Percentiles rank a stretch among this genome's conserved stretches.
These are phyloP conservation scores for Turritis glabra DNA, from an alignment of 345 rosid species.

Conservation along the genomic window DNA sequence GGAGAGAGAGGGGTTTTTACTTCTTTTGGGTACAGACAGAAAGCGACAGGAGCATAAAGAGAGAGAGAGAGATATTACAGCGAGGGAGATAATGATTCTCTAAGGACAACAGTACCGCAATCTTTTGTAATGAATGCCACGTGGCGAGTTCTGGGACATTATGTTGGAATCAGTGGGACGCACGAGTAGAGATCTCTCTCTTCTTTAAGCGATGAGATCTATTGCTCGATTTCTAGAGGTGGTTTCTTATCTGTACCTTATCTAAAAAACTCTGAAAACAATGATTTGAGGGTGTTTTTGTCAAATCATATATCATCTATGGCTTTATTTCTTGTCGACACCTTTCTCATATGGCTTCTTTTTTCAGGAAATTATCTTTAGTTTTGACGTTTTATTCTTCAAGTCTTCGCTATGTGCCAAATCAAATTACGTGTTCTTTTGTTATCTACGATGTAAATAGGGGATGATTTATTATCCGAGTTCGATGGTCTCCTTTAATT, in stretches of 20 bases:
- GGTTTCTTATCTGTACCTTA: constrained; percentile 39
- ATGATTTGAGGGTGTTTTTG: constrained; percentile 39
- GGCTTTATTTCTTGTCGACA: not conserved
- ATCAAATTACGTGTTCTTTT: constrained; percentile 9
- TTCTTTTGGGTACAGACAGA: constrained; percentile 33
- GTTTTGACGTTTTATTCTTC: not conserved
- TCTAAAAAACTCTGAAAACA: constrained; percentile 18
- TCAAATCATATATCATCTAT: constrained; percentile 10
- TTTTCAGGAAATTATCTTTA: not conserved
- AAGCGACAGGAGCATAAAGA: constrained; percentile 38
- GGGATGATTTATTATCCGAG: not conserved
- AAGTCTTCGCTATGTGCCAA: constrained; percentile 13
- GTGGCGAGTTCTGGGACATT: constrained; percentile 30
- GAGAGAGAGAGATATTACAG: constrained; percentile 29
- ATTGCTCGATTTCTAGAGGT: constrained; percentile 36
- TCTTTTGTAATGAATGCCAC: constrained; percentile 21
- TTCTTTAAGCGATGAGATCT: constrained; percentile 20
- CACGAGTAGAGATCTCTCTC: not conserved
- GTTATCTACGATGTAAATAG: not conserved
- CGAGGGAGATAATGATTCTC: constrained; percentile 38
- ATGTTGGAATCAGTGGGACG: constrained; percentile 19
- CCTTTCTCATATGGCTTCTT: not conserved
- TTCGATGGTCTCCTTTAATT: constrained; percentile 9
- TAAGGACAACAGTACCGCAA: constrained; percentile 31
- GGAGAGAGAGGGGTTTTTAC: constrained; percentile 24